These are phyloP conservation scores for Hansenula lynferdii DNA, from an alignment of 1,139 yeast species.

Conservation along the genomic window DNA sequence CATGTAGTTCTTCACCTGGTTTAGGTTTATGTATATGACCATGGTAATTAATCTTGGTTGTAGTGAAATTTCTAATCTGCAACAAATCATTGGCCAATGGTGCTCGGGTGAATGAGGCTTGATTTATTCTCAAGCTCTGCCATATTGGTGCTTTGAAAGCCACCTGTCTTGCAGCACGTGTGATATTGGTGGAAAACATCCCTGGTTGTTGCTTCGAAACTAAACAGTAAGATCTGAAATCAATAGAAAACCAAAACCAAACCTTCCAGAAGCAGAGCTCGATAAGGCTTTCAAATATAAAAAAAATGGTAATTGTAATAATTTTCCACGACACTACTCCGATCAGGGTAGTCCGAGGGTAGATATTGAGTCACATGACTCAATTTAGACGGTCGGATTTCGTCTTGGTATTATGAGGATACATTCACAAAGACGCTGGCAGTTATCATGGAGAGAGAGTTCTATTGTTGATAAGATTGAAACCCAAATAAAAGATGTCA, in stretches of 20 bases:
- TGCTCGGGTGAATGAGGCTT: background rate
- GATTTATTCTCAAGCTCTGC: background rate
- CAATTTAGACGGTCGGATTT: background rate
- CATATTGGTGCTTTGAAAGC: background rate
- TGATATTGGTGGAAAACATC: background rate
- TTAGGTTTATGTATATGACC: slow-evolving; percentile 89
- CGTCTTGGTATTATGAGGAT: too few species aligned
- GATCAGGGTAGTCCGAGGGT: slow-evolving; percentile 1
- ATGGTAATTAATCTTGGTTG: slow-evolving; percentile 34
- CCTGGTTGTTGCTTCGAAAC: background rate
- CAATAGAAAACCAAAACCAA: background rate
- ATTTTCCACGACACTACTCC: background rate
- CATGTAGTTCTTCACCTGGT: slow-evolving; percentile 83
- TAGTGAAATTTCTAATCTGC: slow-evolving; percentile 19
- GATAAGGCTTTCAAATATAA: background rate
- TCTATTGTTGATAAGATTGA: background rate
- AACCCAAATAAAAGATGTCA: slow-evolving; percentile 12
- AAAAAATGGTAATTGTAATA: background rate
- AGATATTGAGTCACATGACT: background rate
- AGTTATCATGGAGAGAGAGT: too few species aligned
- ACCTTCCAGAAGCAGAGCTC: background rate
- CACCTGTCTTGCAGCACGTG: background rate
- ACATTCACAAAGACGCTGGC: too few species aligned
- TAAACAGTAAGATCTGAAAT: background rate
- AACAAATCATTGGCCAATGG: slow-evolving; percentile 14